phyloP scores from a whole-genome alignment of 2,329 filamentous ascomycete species.

The Fusarium sp. region DNA sequence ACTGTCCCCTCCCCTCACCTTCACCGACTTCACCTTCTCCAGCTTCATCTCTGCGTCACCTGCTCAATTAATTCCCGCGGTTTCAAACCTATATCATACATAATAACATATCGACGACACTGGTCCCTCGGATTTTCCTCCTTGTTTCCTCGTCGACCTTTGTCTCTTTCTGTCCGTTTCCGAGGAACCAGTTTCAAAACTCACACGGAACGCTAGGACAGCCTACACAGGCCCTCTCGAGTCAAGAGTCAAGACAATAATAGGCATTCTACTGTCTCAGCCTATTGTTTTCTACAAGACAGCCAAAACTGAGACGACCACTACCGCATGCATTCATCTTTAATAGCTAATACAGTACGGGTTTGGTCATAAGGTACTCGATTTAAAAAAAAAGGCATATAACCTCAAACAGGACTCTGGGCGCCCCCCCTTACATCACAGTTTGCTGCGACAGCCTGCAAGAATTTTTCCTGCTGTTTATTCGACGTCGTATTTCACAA shows the following conservation, averaged over 20 bases:
- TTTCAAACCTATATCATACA: constrained; percentile 12
- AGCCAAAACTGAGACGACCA: constrained; percentile 32
- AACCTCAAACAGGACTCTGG: constrained; percentile 1
- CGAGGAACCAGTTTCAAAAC: constrained; percentile 29
- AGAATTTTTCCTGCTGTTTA: constrained; percentile 4
- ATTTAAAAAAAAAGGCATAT: constrained; percentile 9
- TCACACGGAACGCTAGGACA: constrained; percentile 29
- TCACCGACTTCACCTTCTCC: constrained; percentile 28
- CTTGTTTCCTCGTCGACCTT: constrained; percentile 32
- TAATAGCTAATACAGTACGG: constrained; percentile 30
- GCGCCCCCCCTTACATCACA: neutral
- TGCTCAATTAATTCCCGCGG: constrained; percentile 10
- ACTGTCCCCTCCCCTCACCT: constrained; percentile 25
- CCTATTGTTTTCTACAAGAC: constrained; percentile 28
- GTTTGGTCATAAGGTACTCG: constrained; percentile 5
- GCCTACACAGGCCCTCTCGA: constrained; percentile 3
- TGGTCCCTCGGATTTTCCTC: constrained; percentile 8
- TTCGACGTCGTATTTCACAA: constrained; percentile 36
- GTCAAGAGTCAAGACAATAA: constrained; percentile 7
- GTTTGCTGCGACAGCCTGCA: neutral
- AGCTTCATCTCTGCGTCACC: constrained; percentile 14
- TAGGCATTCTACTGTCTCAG: constrained; percentile 37
- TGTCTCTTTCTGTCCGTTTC: constrained; percentile 25
- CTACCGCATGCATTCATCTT: constrained; percentile 33
- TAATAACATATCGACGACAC: constrained; percentile 12